Evolutionary conservation across 805 yeast genomes (phyloP).

Genomic region (Kregervanrija fluxuum): DNA sequence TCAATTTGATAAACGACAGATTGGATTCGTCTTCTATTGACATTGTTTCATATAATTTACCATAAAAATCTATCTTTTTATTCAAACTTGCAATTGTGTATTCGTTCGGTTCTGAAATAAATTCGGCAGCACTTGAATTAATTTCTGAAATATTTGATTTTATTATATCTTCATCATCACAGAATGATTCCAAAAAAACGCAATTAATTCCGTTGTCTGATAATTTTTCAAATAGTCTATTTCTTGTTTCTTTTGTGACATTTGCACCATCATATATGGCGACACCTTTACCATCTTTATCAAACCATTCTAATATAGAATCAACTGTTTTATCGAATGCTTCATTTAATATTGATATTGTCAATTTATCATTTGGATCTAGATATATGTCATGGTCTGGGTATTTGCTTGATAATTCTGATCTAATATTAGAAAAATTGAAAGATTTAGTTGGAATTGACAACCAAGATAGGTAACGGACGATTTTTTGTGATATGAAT

Average conservation of each 20-base stretch:
- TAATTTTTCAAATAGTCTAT: conserved; percentile 47
- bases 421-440: conserved; percentile 75
- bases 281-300: conserved; percentile 67
- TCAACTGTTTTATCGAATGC: conserved; percentile 67
- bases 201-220: conserved; percentile 71
- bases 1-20: conserved; percentile 77
- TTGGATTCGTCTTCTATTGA: conserved; percentile 49
- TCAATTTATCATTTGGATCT: background rate
- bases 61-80: conserved; percentile 67
- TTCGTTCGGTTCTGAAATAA: conserved; percentile 59
- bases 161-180: conserved; percentile 75
- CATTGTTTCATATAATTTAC: conserved; percentile 70
- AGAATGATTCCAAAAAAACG: conserved; percentile 86
- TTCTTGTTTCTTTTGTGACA: conserved; percentile 67
- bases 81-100: conserved; percentile 66
- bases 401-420: conserved; percentile 45
- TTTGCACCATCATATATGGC: conserved; percentile 94
- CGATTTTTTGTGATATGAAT: conserved; percentile 88
- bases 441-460: conserved; percentile 81
- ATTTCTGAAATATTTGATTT: conserved; percentile 73
- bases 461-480: conserved; percentile 87
- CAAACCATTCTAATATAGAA: conserved; percentile 85
- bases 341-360: conserved; percentile 39
- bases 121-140: conserved; percentile 65
- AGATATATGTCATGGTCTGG: conserved; percentile 44